phyloP scores from a whole-genome alignment of 495 filamentous ascomycete species.

The Clavariopsis aquatica region DNA sequence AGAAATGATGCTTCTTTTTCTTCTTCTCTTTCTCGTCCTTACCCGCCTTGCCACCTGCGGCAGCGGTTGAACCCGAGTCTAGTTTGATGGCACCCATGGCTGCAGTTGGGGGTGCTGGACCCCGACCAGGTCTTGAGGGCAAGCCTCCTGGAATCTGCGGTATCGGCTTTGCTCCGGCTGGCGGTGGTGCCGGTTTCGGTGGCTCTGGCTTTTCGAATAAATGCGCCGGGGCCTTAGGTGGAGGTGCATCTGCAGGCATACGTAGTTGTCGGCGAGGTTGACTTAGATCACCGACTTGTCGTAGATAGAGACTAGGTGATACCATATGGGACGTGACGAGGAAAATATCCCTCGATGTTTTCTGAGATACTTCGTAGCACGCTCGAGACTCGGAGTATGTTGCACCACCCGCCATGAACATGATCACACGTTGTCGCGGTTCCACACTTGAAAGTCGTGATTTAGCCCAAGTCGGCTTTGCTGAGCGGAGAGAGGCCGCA shows the following conservation, averaged over 20 bases:
- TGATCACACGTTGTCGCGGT: constrained; percentile 84
- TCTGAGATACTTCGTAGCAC: constrained; percentile 82
- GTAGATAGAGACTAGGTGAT: constrained; percentile 73
- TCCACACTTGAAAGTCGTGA: constrained; percentile 73
- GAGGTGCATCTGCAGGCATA: constrained; percentile 78
- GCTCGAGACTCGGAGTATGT: constrained; percentile 85
- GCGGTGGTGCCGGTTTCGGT: constrained; percentile 50
- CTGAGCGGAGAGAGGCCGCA: constrained; percentile 76
- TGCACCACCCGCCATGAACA: constrained; percentile 95
- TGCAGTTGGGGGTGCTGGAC: constrained; percentile 56
- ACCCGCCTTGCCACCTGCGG: constrained; percentile 29
- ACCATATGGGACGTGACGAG: constrained; percentile 91
- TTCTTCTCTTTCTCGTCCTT: constrained; percentile 57
- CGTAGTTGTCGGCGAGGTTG: constrained; percentile 71
- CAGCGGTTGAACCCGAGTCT: constrained; percentile 32
- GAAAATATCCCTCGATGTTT: constrained; percentile 76
- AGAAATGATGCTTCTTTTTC: constrained; percentile 79
- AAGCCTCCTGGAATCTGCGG: constrained; percentile 34
- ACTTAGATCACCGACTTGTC: constrained; percentile 77
- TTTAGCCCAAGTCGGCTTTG: constrained; percentile 93
- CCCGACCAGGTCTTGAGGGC: constrained; percentile 25
- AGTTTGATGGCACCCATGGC: constrained; percentile 63
- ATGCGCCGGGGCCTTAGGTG: constrained; percentile 78
- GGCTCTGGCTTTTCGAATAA: constrained; percentile 72
- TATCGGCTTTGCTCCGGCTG: constrained; percentile 46